Conservation (phyloP, 148 eudicot species). For the Rhododendron williamsianum region DNA sequence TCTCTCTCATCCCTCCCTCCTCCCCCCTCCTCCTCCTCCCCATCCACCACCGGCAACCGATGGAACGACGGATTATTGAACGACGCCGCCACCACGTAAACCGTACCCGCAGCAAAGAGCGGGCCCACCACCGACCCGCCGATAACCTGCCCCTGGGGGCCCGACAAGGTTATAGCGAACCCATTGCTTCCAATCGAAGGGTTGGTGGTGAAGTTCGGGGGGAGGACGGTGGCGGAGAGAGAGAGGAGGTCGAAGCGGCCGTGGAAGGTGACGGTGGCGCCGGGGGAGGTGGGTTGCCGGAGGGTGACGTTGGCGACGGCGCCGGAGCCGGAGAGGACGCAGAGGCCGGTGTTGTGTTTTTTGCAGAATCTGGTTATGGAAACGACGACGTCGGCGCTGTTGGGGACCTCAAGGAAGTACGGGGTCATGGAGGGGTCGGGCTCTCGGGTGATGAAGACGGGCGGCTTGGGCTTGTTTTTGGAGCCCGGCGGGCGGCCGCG, state of each 20-base stretch:
- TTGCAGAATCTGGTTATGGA: conserved; percentile 41
- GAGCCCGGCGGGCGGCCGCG: conserved; percentile 91
- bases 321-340: conserved; percentile 43
- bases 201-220: not conserved
- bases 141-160: conserved; percentile 74
- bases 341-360: conserved; percentile 30
- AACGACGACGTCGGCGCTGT: conserved; percentile 32
- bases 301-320: conserved; percentile 39
- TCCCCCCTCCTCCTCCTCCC: conserved; percentile 13
- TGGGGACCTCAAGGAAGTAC: conserved; percentile 41
- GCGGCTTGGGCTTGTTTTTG: conserved; percentile 72
- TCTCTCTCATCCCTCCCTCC: conserved; percentile 4
- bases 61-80: conserved; percentile 46
- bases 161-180: conserved; percentile 58
- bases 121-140: conserved; percentile 66
- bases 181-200: conserved; percentile 3
- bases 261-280: conserved; percentile 48
- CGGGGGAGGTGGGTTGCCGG: conserved; percentile 28
- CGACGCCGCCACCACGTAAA: conserved; percentile 58
- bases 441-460: conserved; percentile 40
- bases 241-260: conserved; percentile 45
- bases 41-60: conserved; percentile 33
- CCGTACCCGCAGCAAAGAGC: conserved; percentile 39
- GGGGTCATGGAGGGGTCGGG: conserved; percentile 57
- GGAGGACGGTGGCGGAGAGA: conserved; percentile 24